A percentile compares a stretch with the other conserved stretches of the same genome.
These are phyloP conservation scores for Zygosaccharomyces pseudobailii DNA, from an alignment of 1,139 yeast genomes.

Conservation along the genomic window DNA sequence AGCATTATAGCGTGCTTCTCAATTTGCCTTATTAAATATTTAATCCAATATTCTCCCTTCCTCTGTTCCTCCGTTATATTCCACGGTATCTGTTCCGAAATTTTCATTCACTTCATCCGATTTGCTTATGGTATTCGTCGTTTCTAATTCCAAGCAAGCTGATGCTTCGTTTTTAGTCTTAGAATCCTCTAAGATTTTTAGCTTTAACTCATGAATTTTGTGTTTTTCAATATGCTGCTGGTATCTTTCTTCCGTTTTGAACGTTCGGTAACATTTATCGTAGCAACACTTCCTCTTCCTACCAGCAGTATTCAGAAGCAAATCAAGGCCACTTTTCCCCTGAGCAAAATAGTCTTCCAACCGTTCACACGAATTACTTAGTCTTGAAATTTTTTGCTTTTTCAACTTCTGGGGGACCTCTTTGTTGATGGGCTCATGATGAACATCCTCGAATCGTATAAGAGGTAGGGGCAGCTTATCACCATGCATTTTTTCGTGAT, in stretches of 20 bases:
- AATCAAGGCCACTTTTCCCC: slow-evolving; percentile 22
- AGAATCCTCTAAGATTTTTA: slow-evolving; percentile 24
- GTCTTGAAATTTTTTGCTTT: slow-evolving; percentile 11
- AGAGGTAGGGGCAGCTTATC: slow-evolving; percentile 18
- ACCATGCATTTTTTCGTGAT: slow-evolving; percentile 40
- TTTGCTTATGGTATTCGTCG: no score
- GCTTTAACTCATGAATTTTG: slow-evolving; percentile 31
- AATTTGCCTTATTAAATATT: no score
- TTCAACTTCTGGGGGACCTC: not conserved
- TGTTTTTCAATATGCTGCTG: slow-evolving; percentile 33
- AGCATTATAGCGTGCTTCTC: no score
- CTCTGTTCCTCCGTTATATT: not conserved
- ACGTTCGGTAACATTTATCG: slow-evolving; percentile 31
- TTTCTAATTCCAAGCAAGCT: no score
- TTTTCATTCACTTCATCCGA: not conserved
- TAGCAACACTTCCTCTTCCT: slow-evolving; percentile 30
- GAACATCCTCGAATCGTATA: slow-evolving; percentile 1
- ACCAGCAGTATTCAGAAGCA: slow-evolving; percentile 32
- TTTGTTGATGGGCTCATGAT: not conserved
- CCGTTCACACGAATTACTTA: slow-evolving; percentile 15
- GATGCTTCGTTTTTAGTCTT: no score
- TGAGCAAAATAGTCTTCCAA: slow-evolving; percentile 17
- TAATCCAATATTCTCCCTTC: no score
- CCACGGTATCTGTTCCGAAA: not conserved
- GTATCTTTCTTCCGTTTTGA: slow-evolving; percentile 32